These are phyloP conservation scores for Asterophora lycoperdoides DNA, from an alignment of 768 basidiomycete species.

Conservation along the genomic window DNA sequence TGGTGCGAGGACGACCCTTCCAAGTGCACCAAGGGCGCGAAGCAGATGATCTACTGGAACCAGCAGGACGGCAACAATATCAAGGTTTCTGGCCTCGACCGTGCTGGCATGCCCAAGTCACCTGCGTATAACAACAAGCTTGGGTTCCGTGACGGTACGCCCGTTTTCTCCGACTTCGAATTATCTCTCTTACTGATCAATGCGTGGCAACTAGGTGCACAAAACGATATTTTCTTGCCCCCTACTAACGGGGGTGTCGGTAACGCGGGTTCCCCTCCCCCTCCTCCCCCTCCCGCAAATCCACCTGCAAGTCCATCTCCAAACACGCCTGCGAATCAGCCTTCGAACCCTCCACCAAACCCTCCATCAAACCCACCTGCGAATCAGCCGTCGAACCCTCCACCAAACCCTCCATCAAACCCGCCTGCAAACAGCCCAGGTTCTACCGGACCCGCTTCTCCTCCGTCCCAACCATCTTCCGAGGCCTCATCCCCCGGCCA, in stretches of 20 bases:
- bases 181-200: slow-evolving; percentile 3
- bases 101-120: slow-evolving; percentile 34
- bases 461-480: background rate
- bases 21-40: slow-evolving; percentile 43
- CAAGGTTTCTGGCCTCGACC: slow-evolving; percentile 37
- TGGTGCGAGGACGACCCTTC: slow-evolving; percentile 48
- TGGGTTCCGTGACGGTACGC: slow-evolving; percentile 45
- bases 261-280: background rate
- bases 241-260: slow-evolving; percentile 4
- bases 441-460: background rate
- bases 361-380: background rate
- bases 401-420: background rate
- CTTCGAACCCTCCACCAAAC: background rate
- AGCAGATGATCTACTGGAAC: slow-evolving; percentile 56
- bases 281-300: background rate
- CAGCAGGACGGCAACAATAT: slow-evolving; percentile 47
- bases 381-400: background rate
- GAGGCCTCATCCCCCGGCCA: slow-evolving; percentile 9
- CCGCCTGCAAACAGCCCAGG: background rate
- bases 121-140: slow-evolving; percentile 47
- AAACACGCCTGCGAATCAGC: background rate
- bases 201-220: slow-evolving; percentile 30
- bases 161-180: slow-evolving; percentile 2
- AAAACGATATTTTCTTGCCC: slow-evolving; percentile 40
- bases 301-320: background rate